Evolutionary conservation across 108 stramenopile genomes (phyloP).

Genomic region (Cyclotella kingstonii): DNA sequence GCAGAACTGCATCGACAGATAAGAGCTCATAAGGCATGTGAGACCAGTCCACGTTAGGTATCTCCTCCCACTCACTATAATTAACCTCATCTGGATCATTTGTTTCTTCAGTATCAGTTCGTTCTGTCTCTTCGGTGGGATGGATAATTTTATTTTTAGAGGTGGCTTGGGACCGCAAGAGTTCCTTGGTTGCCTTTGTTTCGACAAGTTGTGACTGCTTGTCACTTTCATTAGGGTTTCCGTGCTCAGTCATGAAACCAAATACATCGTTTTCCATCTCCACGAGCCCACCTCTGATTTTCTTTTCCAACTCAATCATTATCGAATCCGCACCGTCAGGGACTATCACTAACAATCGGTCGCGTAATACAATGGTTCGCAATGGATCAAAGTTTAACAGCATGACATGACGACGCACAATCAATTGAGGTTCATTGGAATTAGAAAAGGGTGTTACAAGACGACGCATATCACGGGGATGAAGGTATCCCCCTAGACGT

Average conservation of each 20-base stretch:
- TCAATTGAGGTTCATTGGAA: constrained; percentile 81
- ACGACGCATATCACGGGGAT: constrained; percentile 90
- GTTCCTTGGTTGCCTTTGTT: constrained; percentile 2
- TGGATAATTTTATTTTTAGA: neutral
- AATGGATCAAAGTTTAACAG: constrained; percentile 86
- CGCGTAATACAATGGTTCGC: constrained; percentile 76
- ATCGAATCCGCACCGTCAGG: constrained; percentile 87
- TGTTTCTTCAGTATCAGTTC: neutral
- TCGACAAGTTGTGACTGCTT: neutral
- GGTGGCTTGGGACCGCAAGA: neutral
- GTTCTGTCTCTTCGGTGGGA: neutral
- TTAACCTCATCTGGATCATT: neutral
- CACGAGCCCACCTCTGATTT: constrained; percentile 55
- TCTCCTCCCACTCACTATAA: neutral
- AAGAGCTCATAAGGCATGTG: constrained; percentile 76
- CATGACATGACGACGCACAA: constrained; percentile 85
- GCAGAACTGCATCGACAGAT: constrained; percentile 73
- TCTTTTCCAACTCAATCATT: constrained; percentile 62
- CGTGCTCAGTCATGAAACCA: constrained; percentile 3
- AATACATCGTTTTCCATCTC: constrained; percentile 60
- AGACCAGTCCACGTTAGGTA: constrained; percentile 40
- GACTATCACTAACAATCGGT: constrained; percentile 76
- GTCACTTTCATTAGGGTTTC: neutral
- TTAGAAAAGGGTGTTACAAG: constrained; percentile 88
- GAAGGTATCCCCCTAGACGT: constrained; percentile 81